Base-by-base conservation (phyloP, 495 filamentous ascomycete species). In the Annulohypoxylon stygium region DNA sequence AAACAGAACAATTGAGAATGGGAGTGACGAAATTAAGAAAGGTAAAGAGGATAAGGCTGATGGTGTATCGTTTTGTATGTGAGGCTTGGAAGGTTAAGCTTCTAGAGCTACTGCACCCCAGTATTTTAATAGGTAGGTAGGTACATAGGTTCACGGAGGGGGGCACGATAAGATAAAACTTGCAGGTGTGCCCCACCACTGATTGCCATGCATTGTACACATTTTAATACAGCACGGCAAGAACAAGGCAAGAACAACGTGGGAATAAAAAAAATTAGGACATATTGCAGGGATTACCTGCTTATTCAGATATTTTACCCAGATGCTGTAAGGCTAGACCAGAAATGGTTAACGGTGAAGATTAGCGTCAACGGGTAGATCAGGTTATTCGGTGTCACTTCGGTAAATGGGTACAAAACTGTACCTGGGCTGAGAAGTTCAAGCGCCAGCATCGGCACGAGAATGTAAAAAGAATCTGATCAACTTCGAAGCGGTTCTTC, bases 401-500 rank as follows among this genome's bases (percentile, higher is more conserved):
- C 67, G 72, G 72, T 67, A 67, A 64, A 61, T 23, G 5, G 33
- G 60, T 36, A 33, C 36, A 26, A 63, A 55, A 39, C 43, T 47
- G 4, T 20, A 30, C 30, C 30, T 4, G 30, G 5, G 30, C 5
- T 30, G 30, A 6, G 30, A 30, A 20, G 41, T 45, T 6, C 47
- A 2, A 14, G 33, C 25, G 23, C 25, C 5, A 25, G 23, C 23
- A 30, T 53, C 58, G 47, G 47, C 36, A 70, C 62, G 59, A 57
- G 43, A 57, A 55, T 43, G 26, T 25, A 55, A 14, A 54, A 57
- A 37, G 14, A 57, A 57, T 37, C 14, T 34, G 18, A 41, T 43
- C 11, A 5, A 47, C 12, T 65, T 65, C 25, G 61, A 74, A 66
- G 67, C 71, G 71, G 71, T 74, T 74, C 67, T 74, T 74, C 71